Evolutionary conservation across 192 early-diverging fungal species (phyloP), one percentile per base, ranked within the genome.

Genomic region (Coemansia interrupta): DNA sequence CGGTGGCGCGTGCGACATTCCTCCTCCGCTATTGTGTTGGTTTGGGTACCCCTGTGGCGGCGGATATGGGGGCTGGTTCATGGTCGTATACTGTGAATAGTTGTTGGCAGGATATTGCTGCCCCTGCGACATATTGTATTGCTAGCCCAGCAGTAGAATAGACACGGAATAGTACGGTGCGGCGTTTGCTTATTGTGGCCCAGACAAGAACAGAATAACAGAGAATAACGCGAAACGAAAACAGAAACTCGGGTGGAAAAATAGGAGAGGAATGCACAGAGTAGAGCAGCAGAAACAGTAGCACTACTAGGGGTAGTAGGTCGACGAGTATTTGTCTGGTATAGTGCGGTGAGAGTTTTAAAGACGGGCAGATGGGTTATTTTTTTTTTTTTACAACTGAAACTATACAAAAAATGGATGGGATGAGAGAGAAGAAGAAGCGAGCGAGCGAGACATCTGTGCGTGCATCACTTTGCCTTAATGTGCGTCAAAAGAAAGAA

Each of bases 81-180:
- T 54, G 4, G 30, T 39, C 11, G 53, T 32, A 36, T 54, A 54
- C 20, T 54, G 53, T 18, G 53, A 54, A 20, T 32, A 54, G 46
- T 48, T 23, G 12, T 48, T 19, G 20, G 19, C 23, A 23, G 46
- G 46, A 22, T 48, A 48, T 26, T 19, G 19, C 23, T 32, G 18
- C 36, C 53, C 38, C 36, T 54, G 53, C 30, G 30, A 40, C 38
- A 54, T 54, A 12, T 28, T 48, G 32, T 36, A 36, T 36, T 8
- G 5, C 32, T 36, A 36, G 32, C 32, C 9, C 32, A 8, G 10
- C 32, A 36, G 32, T 36, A 36, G 32, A 36, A 36, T 36, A 36
- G 32, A 36, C 32, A 36, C 5, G 43, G 17, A 45, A 45, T 45
- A 45, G 43, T 45, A 18, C 43, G n/a, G 19, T 44, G 17, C 42